Conservation (phyloP, 805 yeast species). For the Saturnispora sanitii region DNA sequence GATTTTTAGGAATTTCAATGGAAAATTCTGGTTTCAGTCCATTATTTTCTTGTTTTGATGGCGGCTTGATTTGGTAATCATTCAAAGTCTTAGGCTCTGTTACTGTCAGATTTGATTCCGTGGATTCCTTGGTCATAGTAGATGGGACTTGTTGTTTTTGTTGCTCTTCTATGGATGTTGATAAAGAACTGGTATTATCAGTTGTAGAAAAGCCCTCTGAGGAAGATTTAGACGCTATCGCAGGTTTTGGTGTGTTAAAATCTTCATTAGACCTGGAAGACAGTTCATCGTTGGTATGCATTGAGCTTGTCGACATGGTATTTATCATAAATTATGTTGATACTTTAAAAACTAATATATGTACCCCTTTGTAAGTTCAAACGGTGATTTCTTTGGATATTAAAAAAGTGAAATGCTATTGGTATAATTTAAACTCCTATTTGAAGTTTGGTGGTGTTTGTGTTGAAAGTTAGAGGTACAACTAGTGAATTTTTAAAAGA, state of each 20-base stretch:
- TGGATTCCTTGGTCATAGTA: not conserved
- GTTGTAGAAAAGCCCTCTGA: constrained; percentile 11
- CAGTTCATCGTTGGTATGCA: not conserved
- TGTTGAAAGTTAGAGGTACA: not conserved
- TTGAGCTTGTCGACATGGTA: not conserved
- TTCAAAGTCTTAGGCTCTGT: not conserved
- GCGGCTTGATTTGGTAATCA: not conserved
- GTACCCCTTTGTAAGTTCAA: too few relatives aligned
- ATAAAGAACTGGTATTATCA: not conserved
- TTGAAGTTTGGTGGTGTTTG: too few relatives aligned
- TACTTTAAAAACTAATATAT: too few relatives aligned
- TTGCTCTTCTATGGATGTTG: not conserved
- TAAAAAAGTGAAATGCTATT: too few relatives aligned
- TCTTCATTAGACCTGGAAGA: not conserved
- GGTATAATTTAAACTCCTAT: too few relatives aligned
- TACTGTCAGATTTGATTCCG: not conserved
- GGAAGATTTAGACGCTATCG: constrained; percentile 11
- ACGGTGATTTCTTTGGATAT: too few relatives aligned
- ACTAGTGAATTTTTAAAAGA: not conserved
- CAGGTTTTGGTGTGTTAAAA: not conserved
- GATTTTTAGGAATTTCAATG: too few relatives aligned
- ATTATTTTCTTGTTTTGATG: too few relatives aligned
- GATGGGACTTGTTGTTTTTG: not conserved
- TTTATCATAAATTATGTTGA: too few relatives aligned
- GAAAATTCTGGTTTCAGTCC: too few relatives aligned